A percentile compares a stretch with the other conserved stretches of the same genome.
phyloP scores from a whole-genome alignment of 2,329 filamentous ascomycete genomes.

The Trichoderma koningii region DNA sequence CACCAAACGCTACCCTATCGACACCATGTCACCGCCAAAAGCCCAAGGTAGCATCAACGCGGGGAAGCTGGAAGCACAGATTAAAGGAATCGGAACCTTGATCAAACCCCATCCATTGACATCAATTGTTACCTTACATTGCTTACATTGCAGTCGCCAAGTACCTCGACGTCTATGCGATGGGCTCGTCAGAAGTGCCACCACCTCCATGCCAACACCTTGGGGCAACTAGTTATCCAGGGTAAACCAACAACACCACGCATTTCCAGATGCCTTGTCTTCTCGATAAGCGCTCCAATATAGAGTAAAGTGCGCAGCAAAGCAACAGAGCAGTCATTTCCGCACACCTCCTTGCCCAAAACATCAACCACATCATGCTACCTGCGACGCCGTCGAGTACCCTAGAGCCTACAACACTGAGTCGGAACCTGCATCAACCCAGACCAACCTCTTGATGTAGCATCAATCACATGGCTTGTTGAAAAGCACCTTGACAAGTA shows the following conservation, averaged over 20 bases:
- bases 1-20: too few species aligned
- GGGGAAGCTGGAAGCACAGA: not conserved
- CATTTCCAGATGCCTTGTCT: not conserved
- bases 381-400: not conserved
- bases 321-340: not conserved
- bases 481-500: constrained; percentile 37
- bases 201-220: too few species aligned
- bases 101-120: too few species aligned
- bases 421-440: not conserved
- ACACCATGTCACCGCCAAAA: not conserved
- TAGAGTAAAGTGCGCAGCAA: not conserved
- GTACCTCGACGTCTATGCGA: too few species aligned
- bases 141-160: too few species aligned
- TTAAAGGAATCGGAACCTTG: too few species aligned
- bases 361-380: not conserved
- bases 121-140: too few species aligned
- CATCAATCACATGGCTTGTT: not conserved
- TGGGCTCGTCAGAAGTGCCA: too few species aligned
- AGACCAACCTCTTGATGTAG: not conserved
- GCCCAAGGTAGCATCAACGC: not conserved
- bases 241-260: too few species aligned
- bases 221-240: too few species aligned
- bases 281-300: not conserved
- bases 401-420: not conserved
- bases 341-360: not conserved